phyloP scores from a whole-genome alignment of 2,329 filamentous ascomycete genomes.

The Colletotrichum limetticola region DNA sequence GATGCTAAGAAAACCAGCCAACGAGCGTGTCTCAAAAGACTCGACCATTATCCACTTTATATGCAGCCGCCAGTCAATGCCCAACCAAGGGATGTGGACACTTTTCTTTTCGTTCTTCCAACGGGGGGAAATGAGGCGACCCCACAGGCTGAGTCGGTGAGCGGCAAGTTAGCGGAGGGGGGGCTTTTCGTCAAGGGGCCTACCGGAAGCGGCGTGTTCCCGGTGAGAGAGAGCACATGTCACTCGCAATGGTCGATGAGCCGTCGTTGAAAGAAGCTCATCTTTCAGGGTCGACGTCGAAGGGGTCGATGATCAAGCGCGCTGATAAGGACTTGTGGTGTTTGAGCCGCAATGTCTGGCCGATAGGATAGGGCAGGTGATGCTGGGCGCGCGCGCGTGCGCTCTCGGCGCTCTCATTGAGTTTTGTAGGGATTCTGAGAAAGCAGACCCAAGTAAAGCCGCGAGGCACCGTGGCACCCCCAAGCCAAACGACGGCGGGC shows the following conservation, averaged over 20 bases:
- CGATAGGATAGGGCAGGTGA: neutral
- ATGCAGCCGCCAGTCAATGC: conserved; percentile 11
- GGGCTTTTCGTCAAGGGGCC: neutral
- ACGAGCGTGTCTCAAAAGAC: neutral
- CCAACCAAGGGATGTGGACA: neutral
- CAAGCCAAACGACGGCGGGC: neutral
- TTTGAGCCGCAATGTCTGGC: conserved; percentile 21
- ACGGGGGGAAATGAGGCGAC: neutral
- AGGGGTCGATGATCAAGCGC: neutral
- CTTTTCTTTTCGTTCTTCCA: neutral
- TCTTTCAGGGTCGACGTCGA: neutral
- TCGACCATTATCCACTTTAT: neutral
- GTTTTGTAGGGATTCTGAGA: neutral
- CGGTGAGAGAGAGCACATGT: neutral
- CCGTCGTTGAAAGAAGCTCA: conserved; percentile 29
- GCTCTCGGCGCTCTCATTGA: neutral
- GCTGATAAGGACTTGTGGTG: neutral
- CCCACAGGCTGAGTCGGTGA: neutral
- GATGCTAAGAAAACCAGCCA: neutral
- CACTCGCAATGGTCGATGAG: neutral
- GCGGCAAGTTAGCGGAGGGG: neutral
- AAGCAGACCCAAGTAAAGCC: neutral
- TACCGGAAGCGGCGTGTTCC: neutral
- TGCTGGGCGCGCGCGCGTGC: neutral
- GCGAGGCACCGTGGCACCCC: neutral